A percentile compares a stretch with the other conserved stretches of the same genome.
phyloP scores from a whole-genome alignment of 805 yeast genomes.

The Jamesozyma piceae region DNA sequence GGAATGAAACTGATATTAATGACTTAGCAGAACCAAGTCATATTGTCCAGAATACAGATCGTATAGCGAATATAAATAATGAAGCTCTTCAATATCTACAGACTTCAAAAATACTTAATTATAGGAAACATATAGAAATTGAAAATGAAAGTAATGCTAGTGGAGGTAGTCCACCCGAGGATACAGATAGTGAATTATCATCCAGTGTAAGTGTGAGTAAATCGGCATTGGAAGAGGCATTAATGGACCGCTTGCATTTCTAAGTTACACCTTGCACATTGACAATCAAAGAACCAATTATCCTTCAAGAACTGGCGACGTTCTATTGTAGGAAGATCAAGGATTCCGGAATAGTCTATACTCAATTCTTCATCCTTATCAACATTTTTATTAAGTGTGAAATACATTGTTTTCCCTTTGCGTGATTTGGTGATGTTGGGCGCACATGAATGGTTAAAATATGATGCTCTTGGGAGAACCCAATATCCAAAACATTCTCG shows the following conservation, averaged over 20 bases:
- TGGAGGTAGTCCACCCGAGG: constrained; percentile 1
- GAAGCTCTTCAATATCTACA: constrained; percentile 18
- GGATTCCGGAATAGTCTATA: constrained; percentile 49
- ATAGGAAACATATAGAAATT: constrained; percentile 4
- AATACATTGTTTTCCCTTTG: constrained; percentile 29
- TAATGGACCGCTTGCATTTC: constrained; percentile 30
- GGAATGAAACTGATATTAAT: no score
- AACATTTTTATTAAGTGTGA: constrained; percentile 36
- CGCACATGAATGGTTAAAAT: constrained; percentile 56
- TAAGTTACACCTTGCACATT: constrained; percentile 28
- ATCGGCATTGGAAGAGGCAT: constrained; percentile 36
- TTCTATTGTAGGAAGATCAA: constrained; percentile 33
- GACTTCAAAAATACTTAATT: constrained; percentile 20
- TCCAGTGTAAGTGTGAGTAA: constrained; percentile 33
- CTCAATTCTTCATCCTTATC: constrained; percentile 41
- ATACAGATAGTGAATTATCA: constrained; percentile 27
- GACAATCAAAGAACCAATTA: constrained; percentile 46
- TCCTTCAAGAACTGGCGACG: constrained; percentile 37
- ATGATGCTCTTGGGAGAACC: constrained; percentile 54
- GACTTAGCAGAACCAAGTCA: neutral
- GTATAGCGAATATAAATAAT: neutral
- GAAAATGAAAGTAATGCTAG: neutral
- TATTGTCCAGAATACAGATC: no score
- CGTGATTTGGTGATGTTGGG: constrained; percentile 48
- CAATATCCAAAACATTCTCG: constrained; percentile 51